A percentile compares a stretch with the other conserved stretches of the same genome.
Conservation (phyloP, 1,284 basidiomycete species). For the Trichosporon inkin region DNA sequence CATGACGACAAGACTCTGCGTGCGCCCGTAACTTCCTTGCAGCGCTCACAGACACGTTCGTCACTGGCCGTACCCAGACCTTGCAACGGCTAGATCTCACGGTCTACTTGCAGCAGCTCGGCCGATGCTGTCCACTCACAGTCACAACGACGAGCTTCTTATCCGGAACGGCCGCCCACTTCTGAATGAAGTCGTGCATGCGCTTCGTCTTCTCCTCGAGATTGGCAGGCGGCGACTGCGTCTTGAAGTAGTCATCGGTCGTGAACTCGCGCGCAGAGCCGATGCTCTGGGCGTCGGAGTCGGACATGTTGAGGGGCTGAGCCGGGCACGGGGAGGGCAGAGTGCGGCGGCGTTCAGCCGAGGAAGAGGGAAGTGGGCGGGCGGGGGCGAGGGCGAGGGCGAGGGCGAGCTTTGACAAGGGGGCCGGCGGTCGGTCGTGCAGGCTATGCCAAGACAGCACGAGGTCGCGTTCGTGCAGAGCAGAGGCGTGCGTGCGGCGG, state of each 20-base stretch:
- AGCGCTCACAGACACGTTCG: background rate
- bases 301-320: slow-evolving; percentile 8
- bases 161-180: slow-evolving; percentile 59
- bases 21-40: no score
- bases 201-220: slow-evolving; percentile 63
- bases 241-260: slow-evolving; percentile 79
- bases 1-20: no score
- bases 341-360: no score
- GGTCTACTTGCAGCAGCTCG: no score
- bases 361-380: background rate
- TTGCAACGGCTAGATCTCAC: background rate
- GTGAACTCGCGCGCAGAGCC: slow-evolving; percentile 57
- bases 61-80: background rate
- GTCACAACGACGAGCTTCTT: slow-evolving; percentile 88
- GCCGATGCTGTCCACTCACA: slow-evolving; percentile 55
- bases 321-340: no score
- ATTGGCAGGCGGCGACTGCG: slow-evolving; percentile 67
- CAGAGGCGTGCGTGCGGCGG: no score
- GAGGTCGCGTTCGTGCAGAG: no score
- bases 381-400: background rate
- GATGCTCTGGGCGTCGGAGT: background rate
- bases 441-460: no score
- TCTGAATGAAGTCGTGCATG: slow-evolving; percentile 67
- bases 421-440: no score
- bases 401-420: no score